Evolutionary conservation across 2,329 filamentous ascomycete species (phyloP).

Genomic region (Verticillium alfalfae): DNA sequence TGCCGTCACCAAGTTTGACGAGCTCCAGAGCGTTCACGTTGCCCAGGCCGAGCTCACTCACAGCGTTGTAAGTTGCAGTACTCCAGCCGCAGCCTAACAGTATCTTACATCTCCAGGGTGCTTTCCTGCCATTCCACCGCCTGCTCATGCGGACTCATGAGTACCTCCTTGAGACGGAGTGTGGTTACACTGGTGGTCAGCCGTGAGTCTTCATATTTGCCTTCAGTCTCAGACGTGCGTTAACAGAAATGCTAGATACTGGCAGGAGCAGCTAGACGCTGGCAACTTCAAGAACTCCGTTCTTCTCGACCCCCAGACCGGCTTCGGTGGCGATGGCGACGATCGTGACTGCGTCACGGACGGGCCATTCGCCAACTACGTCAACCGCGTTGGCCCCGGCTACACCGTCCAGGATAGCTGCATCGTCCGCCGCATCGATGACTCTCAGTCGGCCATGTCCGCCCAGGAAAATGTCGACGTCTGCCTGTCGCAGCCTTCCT

Average conservation of each 20-base stretch:
- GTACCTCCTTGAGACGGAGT: constrained; percentile 16
- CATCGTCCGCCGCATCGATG: background rate
- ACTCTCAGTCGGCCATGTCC: background rate
- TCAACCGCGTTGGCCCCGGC: constrained; percentile 12
- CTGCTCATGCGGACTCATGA: constrained; percentile 21
- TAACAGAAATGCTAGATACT: constrained; percentile 1
- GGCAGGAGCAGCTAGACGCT: constrained; percentile 8
- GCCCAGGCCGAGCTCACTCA: constrained; percentile 9
- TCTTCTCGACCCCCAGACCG: constrained; percentile 7
- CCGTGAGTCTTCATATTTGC: constrained; percentile 6
- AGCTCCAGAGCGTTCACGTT: constrained; percentile 11
- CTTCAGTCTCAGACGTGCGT: background rate
- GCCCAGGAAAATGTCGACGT: background rate
- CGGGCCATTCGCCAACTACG: constrained; percentile 4
- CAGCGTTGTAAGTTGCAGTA: constrained; percentile 4
- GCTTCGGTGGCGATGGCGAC: constrained; percentile 10
- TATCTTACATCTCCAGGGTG: constrained; percentile 7
- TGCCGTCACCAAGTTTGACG: constrained; percentile 9
- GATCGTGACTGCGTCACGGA: background rate
- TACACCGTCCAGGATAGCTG: constrained; percentile 1
- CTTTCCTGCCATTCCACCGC: constrained; percentile 23
- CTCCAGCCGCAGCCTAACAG: background rate
- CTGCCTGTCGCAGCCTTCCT: background rate
- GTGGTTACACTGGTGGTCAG: constrained; percentile 20
- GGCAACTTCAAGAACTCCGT: constrained; percentile 5